Base-by-base conservation (phyloP, 2,329 filamentous ascomycete species). In the Magnaporthales sp. region DNA sequence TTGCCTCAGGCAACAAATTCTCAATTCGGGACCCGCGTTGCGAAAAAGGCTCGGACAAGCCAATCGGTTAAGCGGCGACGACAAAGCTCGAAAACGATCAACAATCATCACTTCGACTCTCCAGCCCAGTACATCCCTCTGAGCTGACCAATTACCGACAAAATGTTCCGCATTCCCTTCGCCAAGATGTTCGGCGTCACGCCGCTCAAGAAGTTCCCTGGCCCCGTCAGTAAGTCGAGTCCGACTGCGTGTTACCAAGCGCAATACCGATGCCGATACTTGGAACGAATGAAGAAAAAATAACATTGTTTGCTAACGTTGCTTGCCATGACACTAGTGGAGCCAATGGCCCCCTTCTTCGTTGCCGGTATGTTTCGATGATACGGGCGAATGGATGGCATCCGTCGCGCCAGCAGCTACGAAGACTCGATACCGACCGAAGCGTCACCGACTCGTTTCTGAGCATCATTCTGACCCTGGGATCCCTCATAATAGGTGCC, bases 331-430 rank as follows among this genome's bases (percentile, higher is more conserved):
- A 26, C 13, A 27, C 24, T 77, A 98, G 94, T 92, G 83, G 87
- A 87, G 85, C 93, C 94, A 74, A 89, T 96, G 89, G 88, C 87
- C 79, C 94, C 94, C 74, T 98, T 98, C 88, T 95, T 93, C 85
- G 85, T 86, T 80, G 94, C 94, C 79, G 93, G 94, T 97, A 95
- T 77, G 91, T 84, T 29, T 29, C 56, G 24, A 60, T 60, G 24
- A 60, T 27, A 19, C 26, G 26, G 11, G 8, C 10, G 10, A 26
- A 19, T 30, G 4, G 56, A 27, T 8, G 3, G 13, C 56, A 60
- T 29, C 11, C 26, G 24, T 27, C 56, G 56, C 56, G 56, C 56
- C 24, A 60, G 13, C 24, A 60, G 22, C 10, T 27, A 8, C 56
- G 24, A 27, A 26, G 26, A 27, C 26, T 27, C 13, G 56, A 60